These are phyloP conservation scores for Pelagophyceae sp. DNA, from an alignment of 352 stramenopile genomes.

Conservation along the genomic window DNA sequence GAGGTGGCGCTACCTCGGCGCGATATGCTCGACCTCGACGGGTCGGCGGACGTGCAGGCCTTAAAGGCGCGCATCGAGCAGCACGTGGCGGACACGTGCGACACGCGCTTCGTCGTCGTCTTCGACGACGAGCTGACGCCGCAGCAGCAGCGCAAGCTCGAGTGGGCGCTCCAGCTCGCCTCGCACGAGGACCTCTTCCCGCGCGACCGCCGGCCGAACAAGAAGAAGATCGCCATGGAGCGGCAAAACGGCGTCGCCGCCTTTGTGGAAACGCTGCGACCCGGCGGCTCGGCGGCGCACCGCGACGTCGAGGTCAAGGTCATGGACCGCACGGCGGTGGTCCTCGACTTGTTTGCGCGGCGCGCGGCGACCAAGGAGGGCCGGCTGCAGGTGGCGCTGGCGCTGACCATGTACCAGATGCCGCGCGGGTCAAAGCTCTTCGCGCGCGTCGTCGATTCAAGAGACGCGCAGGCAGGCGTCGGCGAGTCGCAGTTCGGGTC, in stretches of 20 bases:
- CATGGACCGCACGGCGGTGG: slow-evolving; percentile 64
- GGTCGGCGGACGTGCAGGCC: neutral
- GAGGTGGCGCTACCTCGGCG: slow-evolving; percentile 55
- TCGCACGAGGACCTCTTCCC: slow-evolving; percentile 50
- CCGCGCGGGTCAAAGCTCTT: slow-evolving; percentile 67
- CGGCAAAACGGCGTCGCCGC: neutral
- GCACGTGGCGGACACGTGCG: neutral
- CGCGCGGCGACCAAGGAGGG: slow-evolving; percentile 64
- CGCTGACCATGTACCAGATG: slow-evolving; percentile 64
- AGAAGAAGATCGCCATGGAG: neutral
- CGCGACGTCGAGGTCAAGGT: slow-evolving; percentile 48
- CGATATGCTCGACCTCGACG: slow-evolving; percentile 60
- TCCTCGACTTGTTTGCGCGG: slow-evolving; percentile 72
- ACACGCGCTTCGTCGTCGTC: slow-evolving; percentile 37
- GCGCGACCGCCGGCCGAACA: neutral
- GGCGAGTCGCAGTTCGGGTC: neutral
- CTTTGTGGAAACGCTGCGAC: no score
- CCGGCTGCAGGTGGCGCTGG: slow-evolving; percentile 67
- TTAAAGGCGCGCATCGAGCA: neutral
- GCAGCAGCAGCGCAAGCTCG: slow-evolving; percentile 45
- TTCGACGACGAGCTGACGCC: slow-evolving; percentile 71
- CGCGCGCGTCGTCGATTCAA: slow-evolving; percentile 25
- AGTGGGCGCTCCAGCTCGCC: slow-evolving; percentile 46
- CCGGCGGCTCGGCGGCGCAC: no score
- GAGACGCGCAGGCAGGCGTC: neutral